These are phyloP conservation scores for Fusarium musae DNA, from an alignment of 2,329 filamentous ascomycete species.

Conservation along the genomic window DNA sequence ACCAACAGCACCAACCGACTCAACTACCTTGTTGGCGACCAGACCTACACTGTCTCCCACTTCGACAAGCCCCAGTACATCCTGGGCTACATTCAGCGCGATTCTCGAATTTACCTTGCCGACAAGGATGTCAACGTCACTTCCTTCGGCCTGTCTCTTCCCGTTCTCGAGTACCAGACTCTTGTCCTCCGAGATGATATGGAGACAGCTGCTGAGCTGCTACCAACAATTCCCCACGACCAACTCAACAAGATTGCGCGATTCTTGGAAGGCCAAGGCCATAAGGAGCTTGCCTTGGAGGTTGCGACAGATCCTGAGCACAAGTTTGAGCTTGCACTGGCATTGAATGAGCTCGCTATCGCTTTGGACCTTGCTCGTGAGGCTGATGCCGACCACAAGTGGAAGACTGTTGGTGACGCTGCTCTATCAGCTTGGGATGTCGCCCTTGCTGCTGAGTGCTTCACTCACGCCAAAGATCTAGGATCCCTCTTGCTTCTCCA, in stretches of 20 bases:
- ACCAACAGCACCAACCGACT: slow-evolving; percentile 96
- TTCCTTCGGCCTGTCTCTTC: slow-evolving; percentile 89
- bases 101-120: slow-evolving; percentile 93
- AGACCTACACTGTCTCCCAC: slow-evolving; percentile 97
- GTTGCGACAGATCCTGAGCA: slow-evolving; percentile 96
- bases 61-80: slow-evolving; percentile 97
- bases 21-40: slow-evolving; percentile 97
- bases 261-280: slow-evolving; percentile 95
- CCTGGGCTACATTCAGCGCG: slow-evolving; percentile 92
- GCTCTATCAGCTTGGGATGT: slow-evolving; percentile 90
- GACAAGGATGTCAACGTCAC: slow-evolving; percentile 96
- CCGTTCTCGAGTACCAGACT: slow-evolving; percentile 96
- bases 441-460: slow-evolving; percentile 89
- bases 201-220: slow-evolving; percentile 87
- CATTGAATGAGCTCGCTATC: slow-evolving; percentile 84
- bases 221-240: slow-evolving; percentile 85
- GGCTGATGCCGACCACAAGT: slow-evolving; percentile 93
- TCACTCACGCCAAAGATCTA: slow-evolving; percentile 88
- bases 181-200: slow-evolving; percentile 93
- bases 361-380: slow-evolving; percentile 85
- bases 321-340: slow-evolving; percentile 91
- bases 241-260: slow-evolving; percentile 98
- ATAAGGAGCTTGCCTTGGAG: slow-evolving; percentile 94
- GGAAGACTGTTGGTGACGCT: slow-evolving; percentile 96
- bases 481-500: slow-evolving; percentile 90